These are phyloP conservation scores for Tetrapyrgos nigripes DNA, from an alignment of 1,284 basidiomycete species.

Conservation along the genomic window DNA sequence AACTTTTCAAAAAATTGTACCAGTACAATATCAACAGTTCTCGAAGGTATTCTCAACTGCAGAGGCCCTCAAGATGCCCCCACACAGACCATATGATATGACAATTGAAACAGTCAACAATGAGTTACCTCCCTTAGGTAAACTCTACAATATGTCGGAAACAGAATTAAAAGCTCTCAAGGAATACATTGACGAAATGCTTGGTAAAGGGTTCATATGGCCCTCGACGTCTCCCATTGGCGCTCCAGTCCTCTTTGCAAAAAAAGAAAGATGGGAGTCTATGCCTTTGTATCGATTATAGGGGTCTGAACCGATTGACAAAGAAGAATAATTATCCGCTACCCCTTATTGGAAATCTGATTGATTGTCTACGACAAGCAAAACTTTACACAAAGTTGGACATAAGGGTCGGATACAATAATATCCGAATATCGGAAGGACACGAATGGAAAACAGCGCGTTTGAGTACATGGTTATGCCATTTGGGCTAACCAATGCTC, in stretches of 20 bases:
- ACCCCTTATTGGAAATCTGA: conserved; percentile 2
- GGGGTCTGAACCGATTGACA: not conserved
- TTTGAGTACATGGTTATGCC: conserved; percentile 7
- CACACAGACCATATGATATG: not conserved
- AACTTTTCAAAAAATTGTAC: conserved; percentile 4
- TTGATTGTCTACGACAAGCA: not conserved
- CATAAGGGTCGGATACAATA: conserved; percentile 3
- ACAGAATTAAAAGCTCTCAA: conserved; percentile 1
- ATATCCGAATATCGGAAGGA: not conserved
- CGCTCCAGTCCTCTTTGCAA: conserved; percentile 7
- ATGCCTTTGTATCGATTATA: conserved; percentile 1
- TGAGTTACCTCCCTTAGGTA: not conserved
- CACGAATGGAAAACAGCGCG: conserved; percentile 8
- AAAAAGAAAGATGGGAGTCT: conserved; percentile 6
- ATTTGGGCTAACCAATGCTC: too few relatives aligned
- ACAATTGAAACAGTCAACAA: not conserved
- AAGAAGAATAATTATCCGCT: conserved; percentile 1
- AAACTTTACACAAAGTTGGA: conserved; percentile 7
- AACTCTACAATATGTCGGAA: conserved; percentile 11
- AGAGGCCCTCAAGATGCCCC: not conserved
- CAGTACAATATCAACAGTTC: not conserved
- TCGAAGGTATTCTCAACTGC: conserved; percentile 7
- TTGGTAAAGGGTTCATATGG: conserved; percentile 7
- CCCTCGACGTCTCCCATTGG: conserved; percentile 3
- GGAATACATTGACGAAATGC: conserved; percentile 10